phyloP scores from a whole-genome alignment of 768 basidiomycete species.

The Boletus huronensis region DNA sequence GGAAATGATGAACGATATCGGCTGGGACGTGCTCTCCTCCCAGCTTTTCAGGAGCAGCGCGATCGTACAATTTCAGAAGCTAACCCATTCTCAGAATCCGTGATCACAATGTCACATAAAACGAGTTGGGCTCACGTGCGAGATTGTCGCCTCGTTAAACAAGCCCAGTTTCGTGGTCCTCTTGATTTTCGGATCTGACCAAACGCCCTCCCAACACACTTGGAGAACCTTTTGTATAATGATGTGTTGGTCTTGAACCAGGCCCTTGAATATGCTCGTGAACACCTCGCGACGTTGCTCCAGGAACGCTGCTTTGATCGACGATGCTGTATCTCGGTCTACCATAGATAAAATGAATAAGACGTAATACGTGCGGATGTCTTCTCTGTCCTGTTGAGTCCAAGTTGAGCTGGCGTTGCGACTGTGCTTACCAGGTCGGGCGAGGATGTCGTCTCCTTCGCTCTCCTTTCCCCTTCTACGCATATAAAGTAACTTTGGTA shows the following conservation, averaged over 20 bases:
- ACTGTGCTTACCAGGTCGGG: constrained; percentile 51
- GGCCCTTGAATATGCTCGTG: constrained; percentile 67
- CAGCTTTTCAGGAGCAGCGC: constrained; percentile 45
- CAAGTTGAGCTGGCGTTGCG: neutral
- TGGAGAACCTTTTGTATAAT: constrained; percentile 66
- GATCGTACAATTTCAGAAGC: constrained; percentile 75
- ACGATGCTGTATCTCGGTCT: constrained; percentile 41
- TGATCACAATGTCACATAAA: neutral
- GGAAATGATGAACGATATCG: constrained; percentile 82
- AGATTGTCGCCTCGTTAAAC: constrained; percentile 65
- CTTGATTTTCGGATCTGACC: constrained; percentile 70
- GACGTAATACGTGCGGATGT: constrained; percentile 77
- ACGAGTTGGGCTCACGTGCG: constrained; percentile 46
- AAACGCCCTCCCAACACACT: constrained; percentile 71
- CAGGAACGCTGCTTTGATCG: constrained; percentile 61
- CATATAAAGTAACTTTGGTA: constrained; percentile 68
- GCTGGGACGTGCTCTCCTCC: constrained; percentile 60
- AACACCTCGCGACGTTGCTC: constrained; percentile 69
- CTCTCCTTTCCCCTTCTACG: constrained; percentile 54
- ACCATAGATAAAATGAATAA: constrained; percentile 74
- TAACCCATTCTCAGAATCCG: constrained; percentile 25
- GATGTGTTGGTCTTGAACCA: constrained; percentile 61
- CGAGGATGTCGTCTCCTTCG: constrained; percentile 38
- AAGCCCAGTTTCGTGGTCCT: constrained; percentile 66
- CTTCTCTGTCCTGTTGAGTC: constrained; percentile 34